phyloP scores from a whole-genome alignment of 306 rosid species.

The Corylus heterophylla region DNA sequence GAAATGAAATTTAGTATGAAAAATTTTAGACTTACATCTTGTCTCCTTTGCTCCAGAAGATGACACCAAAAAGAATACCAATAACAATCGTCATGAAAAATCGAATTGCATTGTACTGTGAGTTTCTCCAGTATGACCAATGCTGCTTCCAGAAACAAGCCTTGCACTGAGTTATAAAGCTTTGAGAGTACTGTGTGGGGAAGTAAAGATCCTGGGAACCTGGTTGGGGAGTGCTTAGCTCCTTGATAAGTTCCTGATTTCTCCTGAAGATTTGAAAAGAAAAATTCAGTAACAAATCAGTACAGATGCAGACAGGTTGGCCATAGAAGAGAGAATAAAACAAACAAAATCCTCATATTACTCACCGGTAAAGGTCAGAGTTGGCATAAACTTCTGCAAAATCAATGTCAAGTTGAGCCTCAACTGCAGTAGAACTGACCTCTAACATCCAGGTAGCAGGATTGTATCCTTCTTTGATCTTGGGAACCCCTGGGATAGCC shows the following conservation, averaged over 20 bases:
- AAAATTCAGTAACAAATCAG: not conserved
- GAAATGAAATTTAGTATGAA: not conserved
- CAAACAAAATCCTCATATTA: not conserved
- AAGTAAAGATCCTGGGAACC: conserved; percentile 65
- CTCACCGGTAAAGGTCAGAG: conserved; percentile 61
- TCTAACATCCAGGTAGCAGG: conserved; percentile 96
- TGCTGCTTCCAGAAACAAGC: conserved; percentile 91
- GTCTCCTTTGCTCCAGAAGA: conserved; percentile 60
- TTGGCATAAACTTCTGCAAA: conserved; percentile 57
- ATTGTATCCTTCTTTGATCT: conserved; percentile 63
- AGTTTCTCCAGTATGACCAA: conserved; percentile 79
- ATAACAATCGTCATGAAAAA: conserved; percentile 42
- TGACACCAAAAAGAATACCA: conserved; percentile 58
- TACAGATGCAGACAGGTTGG: not conserved
- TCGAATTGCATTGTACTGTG: conserved; percentile 52
- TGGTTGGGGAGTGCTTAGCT: conserved; percentile 46
- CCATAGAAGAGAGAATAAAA: not conserved
- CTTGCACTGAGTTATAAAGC: conserved; percentile 51
- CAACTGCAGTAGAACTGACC: conserved; percentile 49
- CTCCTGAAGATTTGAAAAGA: conserved; percentile 38
- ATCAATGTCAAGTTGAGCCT: conserved; percentile 55
- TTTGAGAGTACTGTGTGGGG: conserved; percentile 64
- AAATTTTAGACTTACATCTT: conserved; percentile 36
- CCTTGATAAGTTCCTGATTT: conserved; percentile 57
- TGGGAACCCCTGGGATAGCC: conserved; percentile 68